Evolutionary conservation across 306 rosid genomes (phyloP), one percentile per base, ranked within the genome.

Genomic region (Begonia loranthoides): DNA sequence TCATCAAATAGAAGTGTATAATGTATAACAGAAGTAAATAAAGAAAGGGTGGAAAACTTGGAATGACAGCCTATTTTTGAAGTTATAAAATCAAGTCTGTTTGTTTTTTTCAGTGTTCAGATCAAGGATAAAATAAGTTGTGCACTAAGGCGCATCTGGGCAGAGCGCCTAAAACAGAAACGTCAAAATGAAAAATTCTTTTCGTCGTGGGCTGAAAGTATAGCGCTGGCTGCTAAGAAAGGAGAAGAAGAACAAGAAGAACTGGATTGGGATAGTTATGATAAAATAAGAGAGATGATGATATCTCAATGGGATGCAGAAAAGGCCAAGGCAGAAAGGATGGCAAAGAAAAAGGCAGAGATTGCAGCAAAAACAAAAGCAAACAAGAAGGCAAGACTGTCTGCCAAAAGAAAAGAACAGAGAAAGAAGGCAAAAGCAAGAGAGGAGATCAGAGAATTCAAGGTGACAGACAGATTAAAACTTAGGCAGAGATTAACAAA

Each of bases 211-310:
- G 65, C 59, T 15, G 70, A 68, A 60, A 72, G 67, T 70, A 68
- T 86, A 72, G 92, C 86, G 21, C 68, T 76, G 61, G 84, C 62
- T 7, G 94, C 99, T 45, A 83, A 69, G 77, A 69, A 69, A 50
- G 94, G 99, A 60, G 87, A 71, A 15, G 44, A 12, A 46, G 81
- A 61, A 24, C 70, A 86, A 66, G 61, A 82, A 63, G 85, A 74
- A 71, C 71, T 82, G 41, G 77, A 72, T 10, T 86, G 92, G 94
- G 83, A 79, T 54, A 86, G 95, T 70, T 86, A 74, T 51, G 67
- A 69, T 13, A 82, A 60, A 58, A 78, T 76, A 57, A 62, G 63
- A 52, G 67, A 82, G 64, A 79, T 82, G 67, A 65, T 69, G 49
- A 13, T 71, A 51, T 74, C 79, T 60, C 78, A 54, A 57, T 56